Base-by-base conservation (phyloP, 2,329 filamentous ascomycete genomes). In the Penicillium glabrum region DNA sequence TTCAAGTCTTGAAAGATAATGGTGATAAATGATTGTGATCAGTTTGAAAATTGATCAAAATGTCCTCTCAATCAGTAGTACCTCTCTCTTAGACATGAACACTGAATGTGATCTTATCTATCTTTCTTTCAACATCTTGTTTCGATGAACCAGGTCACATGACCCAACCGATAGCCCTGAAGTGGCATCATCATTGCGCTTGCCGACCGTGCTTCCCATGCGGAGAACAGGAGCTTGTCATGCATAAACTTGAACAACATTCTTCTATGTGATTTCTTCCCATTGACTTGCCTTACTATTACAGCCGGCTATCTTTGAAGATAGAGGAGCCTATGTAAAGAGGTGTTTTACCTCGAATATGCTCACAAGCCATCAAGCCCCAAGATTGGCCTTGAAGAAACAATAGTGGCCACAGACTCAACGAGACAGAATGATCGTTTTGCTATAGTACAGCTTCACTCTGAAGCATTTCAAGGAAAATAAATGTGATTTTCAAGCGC, bases 101-200 rank as follows among this genome's bases (percentile, higher is more conserved):
- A 19, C 6, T 16, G 31, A 16, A 2, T 9, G 10, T 39, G 3
- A 10, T 39, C n/a, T 10, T 9, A 39, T 19, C 16, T 46, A 46
- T 10, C n/a, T 21, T 21, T 9, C 5, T 6, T 13, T 39, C 31
- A n/a, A n/a, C 11, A 26, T 11, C 16, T 16, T n/a, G 7, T n/a
- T 13, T 11, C 16, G 27, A 37, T 35, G 35, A 45, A 27, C 13
- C 4, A 5, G 8, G 31, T 37, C 54, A 56, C 54, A 41, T 56
- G 54, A 56, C 35, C 16, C 6, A 3, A 14, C 24, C 16, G 48
- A 52, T 47, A 52, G 48, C 54, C 54, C 54, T 56, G 48, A 52
- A 24, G 43, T 31, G 43, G 27, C 48, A 50, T 50, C 47, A 50
- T 41, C 23, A 37, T 51, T 29, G 21, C 39, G 23, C 41, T 44